phyloP scores from a whole-genome alignment of 2,329 filamentous ascomycete species.

The Penicillium italicum region DNA sequence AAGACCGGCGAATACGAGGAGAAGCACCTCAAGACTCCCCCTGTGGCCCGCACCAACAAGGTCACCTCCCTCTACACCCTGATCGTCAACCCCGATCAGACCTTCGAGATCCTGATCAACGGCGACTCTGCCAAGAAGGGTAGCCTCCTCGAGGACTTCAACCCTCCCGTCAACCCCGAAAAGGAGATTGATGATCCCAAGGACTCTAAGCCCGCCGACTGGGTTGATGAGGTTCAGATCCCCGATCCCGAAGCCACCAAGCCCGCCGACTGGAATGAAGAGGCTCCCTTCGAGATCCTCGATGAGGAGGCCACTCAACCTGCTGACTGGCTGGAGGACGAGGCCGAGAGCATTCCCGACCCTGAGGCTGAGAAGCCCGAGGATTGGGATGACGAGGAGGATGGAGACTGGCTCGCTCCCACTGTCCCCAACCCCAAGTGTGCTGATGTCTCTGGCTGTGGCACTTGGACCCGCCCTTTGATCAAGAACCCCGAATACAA shows the following conservation, averaged over 20 bases:
- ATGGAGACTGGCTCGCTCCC: conserved; percentile 93
- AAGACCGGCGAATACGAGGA: conserved; percentile 99
- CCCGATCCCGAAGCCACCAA: conserved; percentile 89
- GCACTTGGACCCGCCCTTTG: conserved; percentile 85
- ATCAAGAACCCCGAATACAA: conserved; percentile 96
- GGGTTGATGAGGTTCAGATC: conserved; percentile 92
- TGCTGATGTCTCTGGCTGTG: conserved; percentile 86
- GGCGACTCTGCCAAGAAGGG: conserved; percentile 84
- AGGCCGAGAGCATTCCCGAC: conserved; percentile 78
- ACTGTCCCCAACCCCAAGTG: conserved; percentile 96
- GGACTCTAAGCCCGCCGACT: conserved; percentile 90
- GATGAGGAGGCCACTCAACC: conserved; percentile 89
- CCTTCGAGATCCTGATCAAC: conserved; percentile 87
- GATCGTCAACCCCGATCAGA: conserved; percentile 94
- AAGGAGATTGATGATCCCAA: conserved; percentile 94
- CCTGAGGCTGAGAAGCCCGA: conserved; percentile 96
- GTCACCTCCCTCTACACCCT: conserved; percentile 92
- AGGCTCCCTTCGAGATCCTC: conserved; percentile 92
- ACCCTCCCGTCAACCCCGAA: conserved; percentile 84
- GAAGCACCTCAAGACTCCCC: conserved; percentile 89
- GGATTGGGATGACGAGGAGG: conserved; percentile 99
- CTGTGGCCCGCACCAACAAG: conserved; percentile 84
- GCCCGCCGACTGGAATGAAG: conserved; percentile 99
- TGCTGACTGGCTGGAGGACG: conserved; percentile 92
- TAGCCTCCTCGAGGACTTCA: conserved; percentile 90